phyloP scores from a whole-genome alignment of 1,284 basidiomycete genomes.

The Sphagnurus paluster region DNA sequence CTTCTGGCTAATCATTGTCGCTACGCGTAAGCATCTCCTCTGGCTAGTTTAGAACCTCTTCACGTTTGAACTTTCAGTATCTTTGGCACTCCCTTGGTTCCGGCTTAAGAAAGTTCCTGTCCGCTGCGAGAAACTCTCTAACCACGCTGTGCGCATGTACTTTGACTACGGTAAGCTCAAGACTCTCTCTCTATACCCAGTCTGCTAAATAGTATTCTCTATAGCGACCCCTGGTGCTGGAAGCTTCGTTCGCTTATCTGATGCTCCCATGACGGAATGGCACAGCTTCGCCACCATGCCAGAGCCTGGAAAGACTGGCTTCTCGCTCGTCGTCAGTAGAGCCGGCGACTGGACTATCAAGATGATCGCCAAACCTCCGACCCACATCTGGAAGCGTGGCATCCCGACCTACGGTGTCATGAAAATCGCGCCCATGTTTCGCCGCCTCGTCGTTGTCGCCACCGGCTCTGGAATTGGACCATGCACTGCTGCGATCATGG shows the following conservation, averaged over 20 bases:
- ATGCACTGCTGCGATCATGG: conserved; percentile 55
- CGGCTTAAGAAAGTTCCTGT: conserved; percentile 56
- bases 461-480: conserved; percentile 64
- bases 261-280: conserved; percentile 58
- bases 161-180: conserved; percentile 52
- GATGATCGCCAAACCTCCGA: conserved; percentile 53
- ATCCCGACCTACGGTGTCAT: conserved; percentile 59
- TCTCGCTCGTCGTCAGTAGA: conserved; percentile 56
- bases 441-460: conserved; percentile 56
- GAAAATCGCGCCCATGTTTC: conserved; percentile 56
- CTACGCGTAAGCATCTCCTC: conserved; percentile 35
- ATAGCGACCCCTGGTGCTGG: conserved; percentile 50
- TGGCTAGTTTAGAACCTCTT: no score
- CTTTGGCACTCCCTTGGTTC: conserved; percentile 57
- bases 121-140: conserved; percentile 52
- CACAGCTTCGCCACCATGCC: conserved; percentile 60
- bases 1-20: conserved; percentile 54
- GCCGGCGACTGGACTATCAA: conserved; percentile 65
- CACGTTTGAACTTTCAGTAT: conserved; percentile 26
- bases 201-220: conserved; percentile 24
- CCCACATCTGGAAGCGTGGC: conserved; percentile 56
- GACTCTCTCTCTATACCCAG: conserved; percentile 22
- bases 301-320: conserved; percentile 51
- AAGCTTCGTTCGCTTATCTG: conserved; percentile 56
- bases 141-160: conserved; percentile 57